phyloP scores from a whole-genome alignment of 129 eudicot species.

The Arctium lappa region DNA sequence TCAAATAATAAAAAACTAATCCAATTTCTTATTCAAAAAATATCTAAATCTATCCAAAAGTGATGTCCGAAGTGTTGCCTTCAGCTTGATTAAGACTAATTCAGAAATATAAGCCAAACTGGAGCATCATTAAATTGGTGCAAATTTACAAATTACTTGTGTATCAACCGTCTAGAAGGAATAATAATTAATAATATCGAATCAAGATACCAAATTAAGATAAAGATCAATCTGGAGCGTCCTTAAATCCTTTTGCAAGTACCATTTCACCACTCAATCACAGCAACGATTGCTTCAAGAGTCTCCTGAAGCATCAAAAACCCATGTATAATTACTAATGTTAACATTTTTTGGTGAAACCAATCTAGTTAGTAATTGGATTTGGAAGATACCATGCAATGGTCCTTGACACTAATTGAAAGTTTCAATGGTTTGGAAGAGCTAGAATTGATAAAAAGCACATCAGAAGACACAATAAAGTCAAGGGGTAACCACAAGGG shows the following conservation, averaged over 20 bases:
- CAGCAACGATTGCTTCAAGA: conserved; percentile 62
- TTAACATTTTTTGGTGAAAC: not conserved
- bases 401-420: conserved; percentile 88
- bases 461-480: not conserved
- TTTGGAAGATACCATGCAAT: conserved; percentile 54
- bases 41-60: too few species aligned
- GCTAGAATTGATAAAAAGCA: conserved; percentile 60
- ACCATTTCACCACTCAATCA: conserved; percentile 55
- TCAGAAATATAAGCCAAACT: not conserved
- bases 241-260: not conserved
- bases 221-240: conserved; percentile 2
- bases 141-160: not conserved
- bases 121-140: not conserved
- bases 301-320: conserved; percentile 53
- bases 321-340: not conserved
- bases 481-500: too few species aligned
- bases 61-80: too few species aligned
- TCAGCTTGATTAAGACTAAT: not conserved
- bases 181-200: not conserved
- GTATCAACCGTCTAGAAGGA: not conserved
- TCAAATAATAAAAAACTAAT: too few species aligned
- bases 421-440: conserved; percentile 66
- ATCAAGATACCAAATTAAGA: not conserved
- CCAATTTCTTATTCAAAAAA: too few species aligned
- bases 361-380: not conserved